phyloP scores from a whole-genome alignment of 1,139 yeast genomes.

The Debaryomycetaceae sp. region DNA sequence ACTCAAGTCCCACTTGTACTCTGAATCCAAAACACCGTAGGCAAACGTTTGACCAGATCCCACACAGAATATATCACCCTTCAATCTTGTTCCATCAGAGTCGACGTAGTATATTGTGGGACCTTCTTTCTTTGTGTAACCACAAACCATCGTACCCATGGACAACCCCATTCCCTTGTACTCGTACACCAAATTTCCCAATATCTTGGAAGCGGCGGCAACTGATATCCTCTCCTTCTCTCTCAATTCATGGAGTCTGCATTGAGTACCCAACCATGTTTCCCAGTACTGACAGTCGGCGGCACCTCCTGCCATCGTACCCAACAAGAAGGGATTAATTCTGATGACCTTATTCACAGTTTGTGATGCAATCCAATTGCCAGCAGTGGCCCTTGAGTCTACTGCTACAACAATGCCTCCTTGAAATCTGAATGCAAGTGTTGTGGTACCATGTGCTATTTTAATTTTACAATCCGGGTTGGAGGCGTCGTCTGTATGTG shows the following conservation, averaged over 20 bases:
- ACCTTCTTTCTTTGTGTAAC: slow-evolving; percentile 91
- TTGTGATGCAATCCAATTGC: slow-evolving; percentile 97
- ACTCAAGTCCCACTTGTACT: slow-evolving; percentile 81
- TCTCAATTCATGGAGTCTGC: slow-evolving; percentile 90
- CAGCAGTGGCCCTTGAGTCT: slow-evolving; percentile 98
- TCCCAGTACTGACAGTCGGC: slow-evolving; percentile 99
- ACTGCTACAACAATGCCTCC: slow-evolving; percentile 97
- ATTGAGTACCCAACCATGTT: slow-evolving; percentile 96
- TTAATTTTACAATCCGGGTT: slow-evolving; percentile 95
- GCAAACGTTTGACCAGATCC: slow-evolving; percentile 99
- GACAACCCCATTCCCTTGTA: slow-evolving; percentile 98
- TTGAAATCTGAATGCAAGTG: slow-evolving; percentile 91
- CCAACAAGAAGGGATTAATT: slow-evolving; percentile 90
- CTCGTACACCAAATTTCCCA: slow-evolving; percentile 84
- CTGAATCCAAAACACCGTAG: slow-evolving; percentile 95
- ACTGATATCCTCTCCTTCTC: slow-evolving; percentile 94
- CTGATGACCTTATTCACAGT: slow-evolving; percentile 96
- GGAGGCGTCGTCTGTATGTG: slow-evolving; percentile 93
- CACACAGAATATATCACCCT: slow-evolving; percentile 94
- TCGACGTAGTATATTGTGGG: slow-evolving; percentile 96
- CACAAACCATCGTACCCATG: slow-evolving; percentile 99
- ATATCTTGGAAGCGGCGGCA: slow-evolving; percentile 94
- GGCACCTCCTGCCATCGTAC: slow-evolving; percentile 99
- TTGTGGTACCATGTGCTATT: slow-evolving; percentile 98
- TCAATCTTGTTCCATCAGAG: slow-evolving; percentile 93